A percentile compares a stretch with the other conserved stretches of the same genome.
These are phyloP conservation scores for Phytophthora pisi DNA, from an alignment of 352 stramenopile genomes.

Conservation along the genomic window DNA sequence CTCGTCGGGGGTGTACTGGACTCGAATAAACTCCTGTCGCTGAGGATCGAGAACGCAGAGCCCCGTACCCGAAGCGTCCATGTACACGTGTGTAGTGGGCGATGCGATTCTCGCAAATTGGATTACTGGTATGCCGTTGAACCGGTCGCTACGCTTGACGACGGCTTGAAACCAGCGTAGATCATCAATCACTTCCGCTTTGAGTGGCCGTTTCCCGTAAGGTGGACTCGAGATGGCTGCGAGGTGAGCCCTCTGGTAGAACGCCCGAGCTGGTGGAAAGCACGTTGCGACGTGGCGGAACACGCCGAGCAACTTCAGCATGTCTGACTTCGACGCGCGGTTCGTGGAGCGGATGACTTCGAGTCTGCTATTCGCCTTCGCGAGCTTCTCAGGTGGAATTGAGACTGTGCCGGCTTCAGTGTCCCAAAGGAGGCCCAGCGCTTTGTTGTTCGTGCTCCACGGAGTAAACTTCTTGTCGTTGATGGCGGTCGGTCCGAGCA, in stretches of 20 bases:
- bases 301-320: slow-evolving; percentile 6
- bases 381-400: slow-evolving; percentile 13
- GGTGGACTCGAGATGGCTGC: neutral
- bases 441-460: slow-evolving; percentile 1
- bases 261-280: slow-evolving; percentile 11
- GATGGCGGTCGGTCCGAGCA: slow-evolving; percentile 15
- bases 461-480: slow-evolving; percentile 26
- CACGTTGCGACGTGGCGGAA: slow-evolving; percentile 9
- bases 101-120: neutral
- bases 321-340: neutral
- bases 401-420: slow-evolving; percentile 10
- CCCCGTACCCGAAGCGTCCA: slow-evolving; percentile 21
- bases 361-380: neutral
- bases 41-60: slow-evolving; percentile 21
- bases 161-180: slow-evolving; percentile 17
- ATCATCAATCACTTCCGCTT: neutral
- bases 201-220: neutral
- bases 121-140: slow-evolving; percentile 14
- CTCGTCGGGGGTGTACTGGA: slow-evolving; percentile 8
- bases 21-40: slow-evolving; percentile 8
- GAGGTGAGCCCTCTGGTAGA: slow-evolving; percentile 14
- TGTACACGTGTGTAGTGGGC: slow-evolving; percentile 22
- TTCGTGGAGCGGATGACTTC: neutral
- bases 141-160: neutral
- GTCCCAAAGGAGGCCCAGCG: slow-evolving; percentile 15